Conservation (phyloP, 2,329 filamentous ascomycete genomes). For the Colletotrichum graminicola region DNA sequence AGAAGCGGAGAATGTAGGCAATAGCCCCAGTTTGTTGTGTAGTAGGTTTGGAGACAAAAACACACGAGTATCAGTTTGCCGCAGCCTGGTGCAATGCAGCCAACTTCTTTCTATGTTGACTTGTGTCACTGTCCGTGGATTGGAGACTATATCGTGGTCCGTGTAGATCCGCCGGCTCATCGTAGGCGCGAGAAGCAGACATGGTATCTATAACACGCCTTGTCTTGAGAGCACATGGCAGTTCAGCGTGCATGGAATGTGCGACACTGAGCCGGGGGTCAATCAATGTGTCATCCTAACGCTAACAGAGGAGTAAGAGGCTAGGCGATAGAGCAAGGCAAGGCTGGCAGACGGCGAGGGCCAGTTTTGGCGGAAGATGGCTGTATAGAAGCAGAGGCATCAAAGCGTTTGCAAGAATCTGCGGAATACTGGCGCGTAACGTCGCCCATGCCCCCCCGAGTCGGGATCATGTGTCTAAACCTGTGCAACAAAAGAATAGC, state of each 20-base stretch:
- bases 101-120: neutral
- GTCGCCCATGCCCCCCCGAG: neutral
- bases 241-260: constrained; percentile 3
- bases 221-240: neutral
- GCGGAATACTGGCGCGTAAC: neutral
- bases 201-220: neutral
- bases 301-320: neutral
- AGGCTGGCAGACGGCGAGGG: neutral
- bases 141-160: neutral
- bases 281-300: neutral
- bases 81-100: neutral
- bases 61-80: neutral
- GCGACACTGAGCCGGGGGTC: neutral
- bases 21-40: neutral
- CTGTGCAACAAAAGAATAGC: neutral
- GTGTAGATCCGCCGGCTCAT: neutral
- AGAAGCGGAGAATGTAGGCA: constrained; percentile 17
- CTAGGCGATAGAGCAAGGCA: neutral
- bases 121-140: neutral
- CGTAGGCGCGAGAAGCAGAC: neutral
- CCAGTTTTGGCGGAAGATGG: neutral
- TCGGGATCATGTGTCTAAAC: neutral
- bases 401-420: neutral
- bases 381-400: neutral
- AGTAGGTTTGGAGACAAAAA: neutral